A percentile compares a stretch with the other conserved stretches of the same genome.
These are phyloP conservation scores for Trichomonas vaginalis DNA, from an alignment of 208 protist species.

Conservation along the genomic window DNA sequence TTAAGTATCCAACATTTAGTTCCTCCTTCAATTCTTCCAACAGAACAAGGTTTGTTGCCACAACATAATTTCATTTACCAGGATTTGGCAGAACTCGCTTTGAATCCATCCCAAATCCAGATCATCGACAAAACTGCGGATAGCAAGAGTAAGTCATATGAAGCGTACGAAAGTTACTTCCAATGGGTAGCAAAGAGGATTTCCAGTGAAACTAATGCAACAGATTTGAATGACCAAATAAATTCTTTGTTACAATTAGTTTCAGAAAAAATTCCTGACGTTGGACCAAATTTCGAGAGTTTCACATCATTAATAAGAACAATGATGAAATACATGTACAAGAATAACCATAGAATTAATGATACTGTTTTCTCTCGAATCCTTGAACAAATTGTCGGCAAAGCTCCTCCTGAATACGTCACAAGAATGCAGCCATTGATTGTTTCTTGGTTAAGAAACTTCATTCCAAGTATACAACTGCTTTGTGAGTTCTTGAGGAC, in stretches of 20 bases:
- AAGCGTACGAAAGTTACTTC: neutral
- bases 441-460: neutral
- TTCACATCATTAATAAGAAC: neutral
- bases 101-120: neutral
- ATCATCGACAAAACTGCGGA: neutral
- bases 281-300: neutral
- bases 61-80: neutral
- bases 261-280: neutral
- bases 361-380: neutral
- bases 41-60: neutral
- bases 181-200: neutral
- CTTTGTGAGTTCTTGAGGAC: neutral
- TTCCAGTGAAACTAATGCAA: neutral
- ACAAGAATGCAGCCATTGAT: neutral
- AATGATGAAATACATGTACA: slow-evolving; percentile 7
- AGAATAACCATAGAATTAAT: neutral
- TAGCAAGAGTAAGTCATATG: neutral
- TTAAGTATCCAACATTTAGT: neutral
- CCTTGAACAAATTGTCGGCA: neutral
- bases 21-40: neutral
- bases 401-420: neutral
- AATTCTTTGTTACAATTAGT: neutral
- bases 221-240: too few relatives aligned
- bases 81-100: neutral
- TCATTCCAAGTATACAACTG: neutral